Evolutionary conservation across 2,329 filamentous ascomycete species (phyloP), one percentile per base, ranked within the genome.

Genomic region (Kalaharituber pfeilii): DNA sequence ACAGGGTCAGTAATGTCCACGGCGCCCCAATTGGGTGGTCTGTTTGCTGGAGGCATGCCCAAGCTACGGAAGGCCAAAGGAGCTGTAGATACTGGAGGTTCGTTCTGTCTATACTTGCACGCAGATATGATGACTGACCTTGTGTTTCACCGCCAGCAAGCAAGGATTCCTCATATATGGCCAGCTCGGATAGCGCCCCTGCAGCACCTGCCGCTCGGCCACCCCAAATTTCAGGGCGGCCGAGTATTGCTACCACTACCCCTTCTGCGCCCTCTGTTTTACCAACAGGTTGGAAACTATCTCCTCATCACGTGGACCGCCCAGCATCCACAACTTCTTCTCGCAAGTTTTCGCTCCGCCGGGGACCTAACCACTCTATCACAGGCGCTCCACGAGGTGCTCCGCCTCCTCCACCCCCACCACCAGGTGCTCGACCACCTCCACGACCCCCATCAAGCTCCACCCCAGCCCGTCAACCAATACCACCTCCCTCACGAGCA

Each of bases 31-130:
- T 69, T 96, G 9, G 89, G 74, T 27, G 91, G 91, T 1, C 69
- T 98, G 25, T 94, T 98, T 66, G 86, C 85, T 1, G 88, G 86
- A 30, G 91, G 89, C 33, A 96, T 96, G 78, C 91, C 91, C 2
- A 96, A 95, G 71, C 68, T 98, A 65, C 84, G 85, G 67, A 95
- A 93, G 72, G 77, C 81, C 2, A 84, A 86, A 54, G 88, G 85
- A 49, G 83, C 83, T 36, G 73, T 89, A 56, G 77, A 86, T 68
- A 89, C 84, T 1, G 84, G 81, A 67, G 75, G 75, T 76, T n/a
- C 63, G 15, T 13, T 22, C 11, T 13, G 4, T 22, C 22, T 7
- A 47, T 22, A 15, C 24, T 13, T 13, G 15, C 15, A 47, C 33
- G 20, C 13, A 9, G 20, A 39, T 39, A 2, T 3, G 2, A 13